Base-by-base conservation (phyloP, 371 early-diverging fungal genomes). In the Pancytospora philotis region DNA sequence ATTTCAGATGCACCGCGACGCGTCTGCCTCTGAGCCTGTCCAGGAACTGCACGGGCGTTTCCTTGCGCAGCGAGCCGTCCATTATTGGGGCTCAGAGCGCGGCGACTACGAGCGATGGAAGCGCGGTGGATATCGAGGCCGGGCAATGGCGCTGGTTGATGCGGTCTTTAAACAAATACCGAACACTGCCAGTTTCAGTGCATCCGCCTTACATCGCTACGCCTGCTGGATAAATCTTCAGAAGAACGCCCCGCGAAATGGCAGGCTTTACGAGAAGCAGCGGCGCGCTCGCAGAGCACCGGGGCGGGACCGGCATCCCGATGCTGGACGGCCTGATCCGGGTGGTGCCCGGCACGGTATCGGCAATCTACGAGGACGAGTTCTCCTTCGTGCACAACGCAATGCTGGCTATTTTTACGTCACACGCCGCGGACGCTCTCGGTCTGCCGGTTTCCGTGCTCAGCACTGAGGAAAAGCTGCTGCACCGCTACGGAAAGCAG, bases 41-140 rank as follows among this genome's bases (percentile, higher is more conserved):
- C 3, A 75, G 58, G 66, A 75, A 75, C 34, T 75, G 71, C 39
- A 68, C 68, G 25, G 76, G 76, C 61, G 62, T 75, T 45, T 71
- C 71, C 56, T 3, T 13, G 10, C 61, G 4, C n/a, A n/a, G n/a
- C n/a, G n/a, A n/a, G n/a, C n/a, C n/a, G n/a, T n/a, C n/a, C n/a
- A n/a, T n/a, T n/a, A n/a, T n/a, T n/a, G n/a, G n/a, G n/a, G n/a
- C n/a, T n/a, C n/a, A n/a, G n/a, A n/a, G n/a, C n/a, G n/a, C n/a
- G n/a, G n/a, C n/a, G n/a, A n/a, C n/a, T n/a, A n/a, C n/a, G n/a
- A n/a, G n/a, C n/a, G n/a, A n/a, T n/a, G n/a, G n/a, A n/a, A n/a
- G n/a, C n/a, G n/a, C n/a, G n/a, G n/a, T n/a, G n/a, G n/a, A n/a
- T n/a, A n/a, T n/a, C n/a, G n/a, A n/a, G n/a, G n/a, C n/a, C n/a